A percentile compares a stretch with the other conserved stretches of the same genome.
phyloP scores from a whole-genome alignment of 371 early-diverging fungal species.

The Apophysomyces trapeziformis region DNA sequence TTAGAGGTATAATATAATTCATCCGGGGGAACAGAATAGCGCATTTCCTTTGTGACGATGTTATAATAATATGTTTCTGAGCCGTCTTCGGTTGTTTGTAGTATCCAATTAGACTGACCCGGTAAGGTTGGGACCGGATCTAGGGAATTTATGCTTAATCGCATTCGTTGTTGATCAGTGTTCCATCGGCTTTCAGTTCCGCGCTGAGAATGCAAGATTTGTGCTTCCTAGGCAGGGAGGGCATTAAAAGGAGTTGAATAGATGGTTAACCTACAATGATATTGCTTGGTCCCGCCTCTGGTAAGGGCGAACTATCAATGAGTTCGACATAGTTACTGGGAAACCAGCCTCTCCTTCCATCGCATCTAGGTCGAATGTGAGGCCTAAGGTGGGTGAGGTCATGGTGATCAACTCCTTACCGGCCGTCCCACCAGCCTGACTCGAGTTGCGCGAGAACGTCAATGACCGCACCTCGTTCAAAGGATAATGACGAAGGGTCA shows the following conservation, averaged over 20 bases:
- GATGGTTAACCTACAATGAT: conserved; percentile 62
- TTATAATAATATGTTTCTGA: conserved; percentile 60
- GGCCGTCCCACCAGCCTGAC: conserved; percentile 94
- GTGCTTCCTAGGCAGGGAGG: conserved; percentile 13
- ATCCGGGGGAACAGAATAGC: conserved; percentile 54
- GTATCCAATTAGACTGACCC: conserved; percentile 49
- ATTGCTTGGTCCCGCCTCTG: conserved; percentile 24
- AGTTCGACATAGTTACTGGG: conserved; percentile 83
- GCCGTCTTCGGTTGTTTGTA: conserved; percentile 63
- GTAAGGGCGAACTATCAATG: conserved; percentile 20
- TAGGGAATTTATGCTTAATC: conserved; percentile 29
- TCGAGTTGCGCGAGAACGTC: conserved; percentile 82
- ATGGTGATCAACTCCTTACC: conserved; percentile 33
- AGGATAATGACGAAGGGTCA: conserved; percentile 74
- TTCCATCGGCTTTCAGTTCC: conserved; percentile 4
- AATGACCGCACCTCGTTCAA: conserved; percentile 79
- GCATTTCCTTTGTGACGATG: conserved; percentile 55
- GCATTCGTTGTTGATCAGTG: conserved; percentile 20
- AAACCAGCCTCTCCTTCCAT: conserved; percentile 84
- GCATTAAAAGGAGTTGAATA: conserved; percentile 67
- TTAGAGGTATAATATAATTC: conserved; percentile 12
- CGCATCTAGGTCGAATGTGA: conserved; percentile 41
- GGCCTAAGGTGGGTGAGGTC: neutral
- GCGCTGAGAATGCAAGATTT: neutral
- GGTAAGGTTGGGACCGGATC: conserved; percentile 1